Conservation (phyloP, 192 early-diverging fungal genomes). For the Umbelopsis isabellina region DNA sequence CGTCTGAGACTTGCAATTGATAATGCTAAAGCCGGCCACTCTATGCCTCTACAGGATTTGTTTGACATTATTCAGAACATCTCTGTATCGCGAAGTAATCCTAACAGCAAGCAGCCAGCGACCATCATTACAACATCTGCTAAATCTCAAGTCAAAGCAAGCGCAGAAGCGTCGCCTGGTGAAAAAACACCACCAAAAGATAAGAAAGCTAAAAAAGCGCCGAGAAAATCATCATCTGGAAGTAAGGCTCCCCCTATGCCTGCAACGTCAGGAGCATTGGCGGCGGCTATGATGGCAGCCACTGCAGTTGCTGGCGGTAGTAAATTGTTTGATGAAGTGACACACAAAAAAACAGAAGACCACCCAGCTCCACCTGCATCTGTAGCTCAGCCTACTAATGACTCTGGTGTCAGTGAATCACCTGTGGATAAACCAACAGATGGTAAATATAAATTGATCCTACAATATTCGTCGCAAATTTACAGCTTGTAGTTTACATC, state of each 20-base stretch:
- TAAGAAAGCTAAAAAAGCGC: not conserved
- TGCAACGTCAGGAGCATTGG: slow-evolving; percentile 37
- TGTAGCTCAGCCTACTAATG: not conserved
- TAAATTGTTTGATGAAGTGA: slow-evolving; percentile 30
- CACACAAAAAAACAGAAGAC: not conserved
- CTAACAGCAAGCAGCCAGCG: slow-evolving; percentile 7
- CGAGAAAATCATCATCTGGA: not conserved
- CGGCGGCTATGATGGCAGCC: slow-evolving; percentile 44
- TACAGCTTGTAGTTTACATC: not conserved
- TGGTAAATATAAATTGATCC: slow-evolving; percentile 15
- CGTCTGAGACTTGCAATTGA: slow-evolving; percentile 24
- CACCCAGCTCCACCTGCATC: not conserved
- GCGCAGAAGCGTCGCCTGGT: slow-evolving; percentile 22
- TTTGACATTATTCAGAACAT: slow-evolving; percentile 18
- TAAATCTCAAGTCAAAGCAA: slow-evolving; percentile 20
- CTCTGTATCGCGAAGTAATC: not conserved
- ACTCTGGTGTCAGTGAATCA: not conserved
- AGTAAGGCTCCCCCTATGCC: slow-evolving; percentile 1
- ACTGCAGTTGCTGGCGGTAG: slow-evolving; percentile 35
- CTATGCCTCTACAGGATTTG: slow-evolving; percentile 16
- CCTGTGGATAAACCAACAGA: not conserved
- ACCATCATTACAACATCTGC: not conserved
- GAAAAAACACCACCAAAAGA: slow-evolving; percentile 28
- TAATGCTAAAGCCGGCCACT: slow-evolving; percentile 1
- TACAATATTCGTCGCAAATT: not conserved